Percentiles rank a stretch among this genome's conserved stretches.
These are phyloP conservation scores for Candida michaelii DNA, from an alignment of 805 yeast genomes.

Conservation along the genomic window DNA sequence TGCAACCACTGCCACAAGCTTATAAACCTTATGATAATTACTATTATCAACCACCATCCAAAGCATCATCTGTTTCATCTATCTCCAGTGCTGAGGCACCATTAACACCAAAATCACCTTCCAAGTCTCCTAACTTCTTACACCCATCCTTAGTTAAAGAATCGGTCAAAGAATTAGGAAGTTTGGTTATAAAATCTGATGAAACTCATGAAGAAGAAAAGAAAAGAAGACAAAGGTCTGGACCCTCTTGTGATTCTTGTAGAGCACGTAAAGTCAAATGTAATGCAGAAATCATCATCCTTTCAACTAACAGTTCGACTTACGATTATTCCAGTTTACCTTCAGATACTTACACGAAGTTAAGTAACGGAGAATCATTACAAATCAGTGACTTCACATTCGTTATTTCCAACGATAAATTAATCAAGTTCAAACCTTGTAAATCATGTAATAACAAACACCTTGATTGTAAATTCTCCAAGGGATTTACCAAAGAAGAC, in stretches of 20 bases:
- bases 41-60: conserved; percentile 1
- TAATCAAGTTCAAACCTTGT: conserved; percentile 55
- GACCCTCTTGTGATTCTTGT: conserved; percentile 76
- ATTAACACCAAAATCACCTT: conserved; percentile 6
- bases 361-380: conserved; percentile 6
- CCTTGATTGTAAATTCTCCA: conserved; percentile 54
- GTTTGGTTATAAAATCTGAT: background rate
- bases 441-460: conserved; percentile 51
- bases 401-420: conserved; percentile 26
- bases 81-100: conserved; percentile 3
- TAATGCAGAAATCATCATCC: conserved; percentile 58
- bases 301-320: conserved; percentile 17
- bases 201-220: conserved; percentile 3
- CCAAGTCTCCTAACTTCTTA: conserved; percentile 2
- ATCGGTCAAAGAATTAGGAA: background rate
- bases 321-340: conserved; percentile 9
- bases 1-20: conserved; percentile 1
- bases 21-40: background rate
- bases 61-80: conserved; percentile 6
- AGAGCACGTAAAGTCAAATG: conserved; percentile 70
- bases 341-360: conserved; percentile 7
- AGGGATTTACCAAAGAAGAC: conserved; percentile 67
- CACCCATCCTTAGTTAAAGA: background rate
- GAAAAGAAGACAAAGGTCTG: conserved; percentile 61
- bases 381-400: conserved; percentile 14